Base-by-base conservation (phyloP, 202 grass and related monocot genomes). In the Saccharum hybrid region DNA sequence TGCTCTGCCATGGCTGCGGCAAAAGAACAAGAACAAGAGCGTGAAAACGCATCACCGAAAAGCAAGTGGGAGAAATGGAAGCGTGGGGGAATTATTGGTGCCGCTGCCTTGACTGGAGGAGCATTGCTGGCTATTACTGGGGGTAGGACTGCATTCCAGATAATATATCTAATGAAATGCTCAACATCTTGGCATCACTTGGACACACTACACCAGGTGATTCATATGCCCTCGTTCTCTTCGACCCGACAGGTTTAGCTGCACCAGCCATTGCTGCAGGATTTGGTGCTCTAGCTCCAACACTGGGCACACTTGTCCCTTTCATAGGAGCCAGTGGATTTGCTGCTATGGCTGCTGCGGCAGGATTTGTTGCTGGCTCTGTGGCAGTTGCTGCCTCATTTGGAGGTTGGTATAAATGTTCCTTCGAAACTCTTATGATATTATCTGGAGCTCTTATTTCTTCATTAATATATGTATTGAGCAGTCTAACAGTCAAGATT, bases 191-290 rank as follows among this genome's bases (percentile, higher is more conserved):
- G 4, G 72, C n/a, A 83, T 83, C 33, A 42, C 8, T 75, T 70
- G 49, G 16, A 36, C 39, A 71, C 18, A 36, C 23, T 49, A 81
- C 10, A 37, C 37, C 22, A 46, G 49, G 52, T 66, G 23, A n/a
- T 62, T 83, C 22, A 83, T 86, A 82, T 56, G 30, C 72, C 38
- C 48, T 74, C 30, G 0, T 33, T 62, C 62, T 75, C 84, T 80
- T 87, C 19, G 74, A 71, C 16, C 43, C 23, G 39, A 60, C 59
- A 96, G 96, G 96, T 80, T 93, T 99, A 69, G 96, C 96, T 92
- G 93, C 96, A 74, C 93, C 96, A 90, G 96, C 96, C 80, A 96
- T 99, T 78, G 96, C 96, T 80, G 93, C 93, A 51, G 96, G 96
- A 37, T 94, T 99, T 77, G 65, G 82, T 88, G 96, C 96, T 83